phyloP scores from a whole-genome alignment of 1,139 yeast species.

The Yamadazyma friedrichii region DNA sequence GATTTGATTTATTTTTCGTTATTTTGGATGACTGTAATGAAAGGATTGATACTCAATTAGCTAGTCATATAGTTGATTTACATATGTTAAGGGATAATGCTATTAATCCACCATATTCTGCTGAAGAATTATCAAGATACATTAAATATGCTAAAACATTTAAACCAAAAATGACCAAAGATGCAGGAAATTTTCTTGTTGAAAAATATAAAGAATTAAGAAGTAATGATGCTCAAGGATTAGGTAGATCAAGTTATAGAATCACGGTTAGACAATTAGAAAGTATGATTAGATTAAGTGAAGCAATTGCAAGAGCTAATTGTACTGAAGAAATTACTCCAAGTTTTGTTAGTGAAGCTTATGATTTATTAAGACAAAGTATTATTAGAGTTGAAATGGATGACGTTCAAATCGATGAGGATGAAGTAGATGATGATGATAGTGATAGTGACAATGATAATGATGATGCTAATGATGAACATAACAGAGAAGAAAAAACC shows the following conservation, averaged over 20 bases:
- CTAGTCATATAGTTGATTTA: conserved; percentile 87
- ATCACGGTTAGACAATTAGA: conserved; percentile 97
- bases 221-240: conserved; percentile 89
- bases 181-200: conserved; percentile 77
- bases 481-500: conserved; percentile 10
- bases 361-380: conserved; percentile 83
- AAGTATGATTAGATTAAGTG: conserved; percentile 88
- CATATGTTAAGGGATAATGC: conserved; percentile 93
- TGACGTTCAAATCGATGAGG: conserved; percentile 83
- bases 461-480: conserved; percentile 14
- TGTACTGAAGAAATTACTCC: conserved; percentile 90
- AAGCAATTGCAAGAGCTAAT: conserved; percentile 96
- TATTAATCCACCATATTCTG: conserved; percentile 83
- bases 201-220: conserved; percentile 83
- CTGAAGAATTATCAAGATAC: conserved; percentile 85
- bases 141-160: conserved; percentile 92
- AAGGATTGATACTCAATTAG: conserved; percentile 82
- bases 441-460: conserved; percentile 14
- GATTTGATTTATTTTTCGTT: conserved; percentile 94
- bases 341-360: conserved; percentile 89
- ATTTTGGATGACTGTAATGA: conserved; percentile 95
- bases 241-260: conserved; percentile 83
- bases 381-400: conserved; percentile 94
- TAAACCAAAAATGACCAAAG: conserved; percentile 83
- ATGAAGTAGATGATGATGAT: conserved; percentile 35